These are phyloP conservation scores for Bifiguratus adelaidae DNA, from an alignment of 192 early-diverging fungal species.

Conservation along the genomic window DNA sequence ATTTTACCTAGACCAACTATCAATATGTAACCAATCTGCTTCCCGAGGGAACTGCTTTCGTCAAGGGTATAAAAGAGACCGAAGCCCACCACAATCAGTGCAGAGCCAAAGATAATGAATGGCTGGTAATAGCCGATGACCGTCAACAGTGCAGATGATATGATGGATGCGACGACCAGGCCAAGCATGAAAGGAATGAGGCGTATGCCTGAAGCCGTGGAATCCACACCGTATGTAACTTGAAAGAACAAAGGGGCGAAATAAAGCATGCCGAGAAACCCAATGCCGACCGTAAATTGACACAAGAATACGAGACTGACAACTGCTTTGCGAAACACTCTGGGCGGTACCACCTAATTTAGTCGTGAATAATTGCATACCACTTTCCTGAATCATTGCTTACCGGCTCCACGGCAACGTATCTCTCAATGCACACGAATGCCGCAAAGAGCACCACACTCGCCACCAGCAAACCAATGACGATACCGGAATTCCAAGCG, in stretches of 20 bases:
- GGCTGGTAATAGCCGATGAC: constrained; percentile 35
- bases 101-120: constrained; percentile 41
- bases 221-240: constrained; percentile 37
- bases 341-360: constrained; percentile 13
- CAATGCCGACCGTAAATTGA: constrained; percentile 42
- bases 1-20: constrained; percentile 33
- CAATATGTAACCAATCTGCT: constrained; percentile 42
- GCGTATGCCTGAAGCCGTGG: constrained; percentile 46
- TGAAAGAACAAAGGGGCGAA: constrained; percentile 59
- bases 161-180: constrained; percentile 39
- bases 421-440: constrained; percentile 39
- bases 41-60: constrained; percentile 27
- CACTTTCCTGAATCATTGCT: not conserved
- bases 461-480: constrained; percentile 43
- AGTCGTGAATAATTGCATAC: not conserved
- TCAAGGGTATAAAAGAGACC: constrained; percentile 48
- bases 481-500: constrained; percentile 39
- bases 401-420: constrained; percentile 44
- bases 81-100: constrained; percentile 33
- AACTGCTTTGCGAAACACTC: constrained; percentile 24
- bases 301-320: constrained; percentile 28
- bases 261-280: constrained; percentile 48
- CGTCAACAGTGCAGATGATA: constrained; percentile 36
- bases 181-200: constrained; percentile 51
- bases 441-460: constrained; percentile 9